Base-by-base conservation (phyloP, 2,329 filamentous ascomycete genomes). In the Leptographium galeiforme region DNA sequence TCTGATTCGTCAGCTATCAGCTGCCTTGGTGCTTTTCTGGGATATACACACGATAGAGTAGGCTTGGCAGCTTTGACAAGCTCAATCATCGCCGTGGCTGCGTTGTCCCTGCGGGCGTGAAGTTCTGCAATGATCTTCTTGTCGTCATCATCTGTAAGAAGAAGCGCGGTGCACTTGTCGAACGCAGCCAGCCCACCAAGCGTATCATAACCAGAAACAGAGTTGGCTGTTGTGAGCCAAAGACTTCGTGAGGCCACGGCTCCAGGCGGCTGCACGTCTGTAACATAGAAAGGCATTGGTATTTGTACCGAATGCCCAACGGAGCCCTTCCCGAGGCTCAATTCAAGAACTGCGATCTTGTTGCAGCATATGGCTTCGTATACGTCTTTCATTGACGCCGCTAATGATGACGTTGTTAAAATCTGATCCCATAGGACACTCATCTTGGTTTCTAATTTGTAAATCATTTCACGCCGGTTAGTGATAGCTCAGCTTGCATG, bases 161-260 rank as follows among this genome's bases (percentile, higher is more conserved):
- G 74, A 2, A 98, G 72, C 0, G 87, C 87, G 61, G 94, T 95
- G 65, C 95, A 87, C 60, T 89, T 89, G 57, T 89, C 89, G 47
- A 94, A 74, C 52, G 85, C 82, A 1, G 77, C 74, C 0, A 81
- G 78, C 19, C 87, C 82, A 44, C 84, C 78, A 1, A 77, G 69
- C 13, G 79, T 79, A 55, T 90, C 86, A 38, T 87, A 81, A 43
- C 82, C 76, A 18, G 80, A 73, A 45, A 89, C 78, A 12, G 84
- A 82, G 61, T 91, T 89, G 34, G 89, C 87, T 0, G 89, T 95
- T 0, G 89, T 95, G 19, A 95, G 73, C 84, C 89, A 91, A 0
- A 95, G 74, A 1, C 89, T 88, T 6, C 80, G 83, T 58, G 85
- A 40, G 1, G 51, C 78, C 36, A 78, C 77, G 53, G 87, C 82